Conservation (phyloP, 2,329 filamentous ascomycete genomes). For the Sclerotiophoma versabilis region DNA sequence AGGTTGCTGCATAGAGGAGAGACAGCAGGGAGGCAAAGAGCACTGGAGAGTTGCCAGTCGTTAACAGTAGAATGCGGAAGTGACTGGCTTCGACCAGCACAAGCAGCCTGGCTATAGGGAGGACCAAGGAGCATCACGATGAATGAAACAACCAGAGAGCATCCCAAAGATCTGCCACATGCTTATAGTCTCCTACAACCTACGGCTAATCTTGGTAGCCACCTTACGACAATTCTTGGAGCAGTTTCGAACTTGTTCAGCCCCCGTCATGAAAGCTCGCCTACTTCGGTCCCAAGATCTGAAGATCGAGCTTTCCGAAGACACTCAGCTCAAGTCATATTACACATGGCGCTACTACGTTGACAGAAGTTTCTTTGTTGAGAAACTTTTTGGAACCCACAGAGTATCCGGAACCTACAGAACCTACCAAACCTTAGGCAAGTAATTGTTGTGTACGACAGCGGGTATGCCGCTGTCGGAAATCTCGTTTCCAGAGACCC, state of each 20-base stretch:
- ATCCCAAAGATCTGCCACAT: neutral
- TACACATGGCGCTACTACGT: neutral
- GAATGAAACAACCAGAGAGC: neutral
- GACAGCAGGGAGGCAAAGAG: neutral
- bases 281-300: constrained; percentile 6
- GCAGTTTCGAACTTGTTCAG: constrained; percentile 1
- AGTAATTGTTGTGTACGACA: too few relatives aligned
- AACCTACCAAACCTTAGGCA: too few relatives aligned
- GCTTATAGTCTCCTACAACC: neutral
- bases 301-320: neutral
- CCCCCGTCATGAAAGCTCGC: constrained; percentile 10
- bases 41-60: neutral
- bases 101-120: neutral
- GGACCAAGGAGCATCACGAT: neutral
- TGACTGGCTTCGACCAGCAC: neutral
- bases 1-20: constrained; percentile 46
- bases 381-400: neutral
- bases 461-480: too few relatives aligned
- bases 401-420: too few relatives aligned
- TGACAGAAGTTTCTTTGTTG: neutral
- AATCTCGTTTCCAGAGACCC: too few relatives aligned
- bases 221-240: neutral
- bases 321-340: neutral
- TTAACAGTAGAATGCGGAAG: too few relatives aligned
- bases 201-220: neutral